phyloP scores from a whole-genome alignment of 1,284 basidiomycete genomes.

The Rhodotorula sp. region DNA sequence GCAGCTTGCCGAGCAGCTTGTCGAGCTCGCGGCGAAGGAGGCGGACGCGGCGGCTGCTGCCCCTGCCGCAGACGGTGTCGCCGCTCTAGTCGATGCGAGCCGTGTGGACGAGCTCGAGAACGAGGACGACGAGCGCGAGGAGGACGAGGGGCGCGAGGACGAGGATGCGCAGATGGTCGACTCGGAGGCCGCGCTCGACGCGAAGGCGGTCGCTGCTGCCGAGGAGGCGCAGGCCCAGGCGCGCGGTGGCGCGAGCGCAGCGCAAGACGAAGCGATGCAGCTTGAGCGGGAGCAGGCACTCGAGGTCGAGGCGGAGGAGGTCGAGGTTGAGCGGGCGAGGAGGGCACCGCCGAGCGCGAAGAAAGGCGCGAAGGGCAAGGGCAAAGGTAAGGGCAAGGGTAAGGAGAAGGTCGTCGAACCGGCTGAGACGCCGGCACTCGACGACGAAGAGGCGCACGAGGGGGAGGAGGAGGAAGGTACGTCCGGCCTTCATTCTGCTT shows the following conservation, averaged over 20 bases:
- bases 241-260: neutral
- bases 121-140: neutral
- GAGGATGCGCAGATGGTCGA: neutral
- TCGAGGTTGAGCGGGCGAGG: neutral
- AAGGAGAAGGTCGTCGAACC: constrained; percentile 24
- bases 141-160: neutral
- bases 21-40: constrained; percentile 6
- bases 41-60: neutral
- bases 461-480: constrained; percentile 38
- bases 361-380: constrained; percentile 20
- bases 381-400: constrained; percentile 22
- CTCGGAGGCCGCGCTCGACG: too few species aligned
- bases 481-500: neutral
- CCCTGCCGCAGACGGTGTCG: too few species aligned
- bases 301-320: constrained; percentile 8
- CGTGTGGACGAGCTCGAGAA: neutral
- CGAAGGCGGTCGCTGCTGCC: too few species aligned
- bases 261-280: neutral
- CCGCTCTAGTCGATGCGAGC: too few species aligned
- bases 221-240: too few species aligned
- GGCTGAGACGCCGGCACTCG: constrained; percentile 1
- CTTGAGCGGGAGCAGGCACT: neutral
- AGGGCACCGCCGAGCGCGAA: constrained; percentile 14
- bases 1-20: constrained; percentile 17
- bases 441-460: constrained; percentile 4